phyloP scores from a whole-genome alignment of 345 rosid species.

The Nephelium lappaceum region DNA sequence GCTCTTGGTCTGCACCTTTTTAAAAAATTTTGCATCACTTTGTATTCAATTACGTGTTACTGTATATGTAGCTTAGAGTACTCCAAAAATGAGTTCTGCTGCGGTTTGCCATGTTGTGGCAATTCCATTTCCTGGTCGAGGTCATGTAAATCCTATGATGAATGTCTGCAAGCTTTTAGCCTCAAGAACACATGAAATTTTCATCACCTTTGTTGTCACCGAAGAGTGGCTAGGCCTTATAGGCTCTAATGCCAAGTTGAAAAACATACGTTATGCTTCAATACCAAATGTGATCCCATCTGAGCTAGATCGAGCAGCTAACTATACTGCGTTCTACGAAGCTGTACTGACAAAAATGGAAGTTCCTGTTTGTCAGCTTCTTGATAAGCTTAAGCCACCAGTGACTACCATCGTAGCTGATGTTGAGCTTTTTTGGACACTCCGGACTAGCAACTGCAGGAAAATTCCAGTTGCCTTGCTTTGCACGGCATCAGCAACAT shows the following conservation, averaged over 20 bases:
- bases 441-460: conserved; percentile 32
- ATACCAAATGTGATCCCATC: conserved; percentile 40
- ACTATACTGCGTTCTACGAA: conserved; percentile 20
- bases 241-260: neutral
- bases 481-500: conserved; percentile 45
- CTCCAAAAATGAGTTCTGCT: too few species aligned
- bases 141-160: conserved; percentile 25
- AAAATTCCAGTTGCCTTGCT: conserved; percentile 58
- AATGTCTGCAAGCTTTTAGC: conserved; percentile 15
- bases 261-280: conserved; percentile 12
- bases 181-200: neutral
- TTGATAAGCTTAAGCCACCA: conserved; percentile 29
- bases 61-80: too few species aligned
- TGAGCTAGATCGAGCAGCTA: conserved; percentile 16
- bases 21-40: too few species aligned
- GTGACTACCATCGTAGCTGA: conserved; percentile 39
- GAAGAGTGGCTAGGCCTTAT: conserved; percentile 18
- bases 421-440: conserved; percentile 38
- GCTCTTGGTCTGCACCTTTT: too few species aligned
- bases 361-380: conserved; percentile 22
- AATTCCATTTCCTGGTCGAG: conserved; percentile 19
- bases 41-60: too few species aligned
- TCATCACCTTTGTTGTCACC: conserved; percentile 13
- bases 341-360: conserved; percentile 36
- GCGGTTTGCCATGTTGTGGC: conserved; percentile 22